These are phyloP conservation scores for Elsinoe fawcettii DNA, from an alignment of 2,329 filamentous ascomycete species.

Conservation along the genomic window DNA sequence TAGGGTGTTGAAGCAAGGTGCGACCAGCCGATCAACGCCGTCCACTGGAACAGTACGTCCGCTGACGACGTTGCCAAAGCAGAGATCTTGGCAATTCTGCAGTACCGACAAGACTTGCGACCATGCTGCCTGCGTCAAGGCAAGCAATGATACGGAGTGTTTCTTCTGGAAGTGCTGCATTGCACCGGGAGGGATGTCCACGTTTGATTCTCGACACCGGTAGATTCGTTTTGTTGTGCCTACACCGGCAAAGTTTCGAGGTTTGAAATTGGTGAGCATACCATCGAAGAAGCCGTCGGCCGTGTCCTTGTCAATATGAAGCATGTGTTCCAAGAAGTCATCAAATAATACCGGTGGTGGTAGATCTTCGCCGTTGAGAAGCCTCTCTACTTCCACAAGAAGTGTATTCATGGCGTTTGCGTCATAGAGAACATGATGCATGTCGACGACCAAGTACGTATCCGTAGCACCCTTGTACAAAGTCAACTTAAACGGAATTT, in stretches of 20 bases:
- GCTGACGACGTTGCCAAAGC: slow-evolving; percentile 80
- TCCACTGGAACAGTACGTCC: slow-evolving; percentile 63
- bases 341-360: slow-evolving; percentile 49
- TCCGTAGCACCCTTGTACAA: slow-evolving; percentile 21
- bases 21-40: slow-evolving; percentile 64
- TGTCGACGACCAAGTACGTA: slow-evolving; percentile 41
- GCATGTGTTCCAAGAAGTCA: slow-evolving; percentile 55
- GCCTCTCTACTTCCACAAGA: slow-evolving; percentile 59
- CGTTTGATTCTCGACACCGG: slow-evolving; percentile 14
- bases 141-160: slow-evolving; percentile 52
- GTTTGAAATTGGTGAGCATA: slow-evolving; percentile 47
- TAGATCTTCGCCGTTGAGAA: slow-evolving; percentile 45
- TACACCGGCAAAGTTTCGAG: slow-evolving; percentile 33
- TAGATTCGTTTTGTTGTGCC: neutral
- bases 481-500: slow-evolving; percentile 30
- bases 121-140: slow-evolving; percentile 67
- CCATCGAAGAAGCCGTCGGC: slow-evolving; percentile 60
- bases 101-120: slow-evolving; percentile 53
- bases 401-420: slow-evolving; percentile 66
- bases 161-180: slow-evolving; percentile 46
- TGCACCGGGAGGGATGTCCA: slow-evolving; percentile 33
- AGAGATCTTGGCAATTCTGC: slow-evolving; percentile 56
- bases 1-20: slow-evolving; percentile 86
- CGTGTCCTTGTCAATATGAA: slow-evolving; percentile 40
- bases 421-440: slow-evolving; percentile 83